A percentile compares a stretch with the other conserved stretches of the same genome.
phyloP scores from a whole-genome alignment of 495 filamentous ascomycete genomes.

The Aspergillus asperescens region DNA sequence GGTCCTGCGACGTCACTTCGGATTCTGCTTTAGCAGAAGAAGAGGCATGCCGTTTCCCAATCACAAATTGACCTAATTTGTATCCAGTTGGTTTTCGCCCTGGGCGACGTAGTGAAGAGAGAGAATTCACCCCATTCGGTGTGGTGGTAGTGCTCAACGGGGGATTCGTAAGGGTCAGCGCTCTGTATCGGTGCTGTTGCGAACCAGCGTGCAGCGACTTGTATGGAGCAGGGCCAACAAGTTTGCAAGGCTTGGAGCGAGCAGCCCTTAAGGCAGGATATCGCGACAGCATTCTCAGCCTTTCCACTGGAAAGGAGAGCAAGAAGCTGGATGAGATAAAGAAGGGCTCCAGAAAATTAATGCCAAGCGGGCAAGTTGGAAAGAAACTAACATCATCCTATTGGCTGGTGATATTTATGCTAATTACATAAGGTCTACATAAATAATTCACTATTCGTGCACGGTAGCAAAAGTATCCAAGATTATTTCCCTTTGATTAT shows the following conservation, averaged over 20 bases:
- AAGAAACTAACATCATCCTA: slow-evolving; percentile 25
- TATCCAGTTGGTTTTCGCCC: neutral
- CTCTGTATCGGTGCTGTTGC: slow-evolving; percentile 29
- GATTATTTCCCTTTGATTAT: too few species aligned
- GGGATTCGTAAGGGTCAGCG: slow-evolving; percentile 17
- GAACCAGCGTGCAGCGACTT: slow-evolving; percentile 18
- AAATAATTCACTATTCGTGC: neutral
- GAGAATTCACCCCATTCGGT: slow-evolving; percentile 8
- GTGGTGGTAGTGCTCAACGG: slow-evolving; percentile 16
- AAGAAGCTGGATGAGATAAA: slow-evolving; percentile 6
- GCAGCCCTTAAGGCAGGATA: slow-evolving; percentile 29
- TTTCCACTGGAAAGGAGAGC: slow-evolving; percentile 9
- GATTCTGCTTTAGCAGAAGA: slow-evolving; percentile 20
- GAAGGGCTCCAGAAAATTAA: slow-evolving; percentile 26
- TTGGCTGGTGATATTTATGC: slow-evolving; percentile 22
- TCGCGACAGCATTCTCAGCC: slow-evolving; percentile 33
- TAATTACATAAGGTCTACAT: slow-evolving; percentile 19
- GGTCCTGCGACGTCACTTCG: slow-evolving; percentile 16
- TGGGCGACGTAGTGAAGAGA: slow-evolving; percentile 1
- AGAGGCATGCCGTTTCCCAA: slow-evolving; percentile 24
- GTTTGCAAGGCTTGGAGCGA: slow-evolving; percentile 24
- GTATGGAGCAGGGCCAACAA: slow-evolving; percentile 21
- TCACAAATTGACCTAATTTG: slow-evolving; percentile 1
- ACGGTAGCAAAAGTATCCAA: too few species aligned
- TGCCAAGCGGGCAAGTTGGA: slow-evolving; percentile 33